These are phyloP conservation scores for Xylaria castorea DNA, from an alignment of 495 filamentous ascomycete genomes.

Conservation along the genomic window DNA sequence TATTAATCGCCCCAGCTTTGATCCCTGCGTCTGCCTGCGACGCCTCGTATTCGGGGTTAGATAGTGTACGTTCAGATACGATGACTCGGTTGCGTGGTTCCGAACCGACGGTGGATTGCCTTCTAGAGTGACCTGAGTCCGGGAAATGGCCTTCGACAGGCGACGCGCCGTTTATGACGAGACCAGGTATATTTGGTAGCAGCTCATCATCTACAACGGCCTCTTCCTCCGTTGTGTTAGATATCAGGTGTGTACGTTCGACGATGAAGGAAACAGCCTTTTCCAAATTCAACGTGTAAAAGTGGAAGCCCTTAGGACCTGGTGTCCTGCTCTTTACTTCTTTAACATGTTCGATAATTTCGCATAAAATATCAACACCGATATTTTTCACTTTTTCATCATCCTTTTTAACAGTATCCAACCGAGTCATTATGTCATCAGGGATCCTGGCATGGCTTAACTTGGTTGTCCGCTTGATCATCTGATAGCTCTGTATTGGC, in stretches of 20 bases:
- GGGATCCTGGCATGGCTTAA: slow-evolving; percentile 88
- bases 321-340: slow-evolving; percentile 59
- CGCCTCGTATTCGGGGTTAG: slow-evolving; percentile 68
- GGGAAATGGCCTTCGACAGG: slow-evolving; percentile 31
- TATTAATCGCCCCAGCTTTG: slow-evolving; percentile 64
- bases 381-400: slow-evolving; percentile 88
- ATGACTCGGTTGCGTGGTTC: slow-evolving; percentile 85
- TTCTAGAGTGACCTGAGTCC: slow-evolving; percentile 36
- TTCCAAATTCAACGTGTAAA: slow-evolving; percentile 96
- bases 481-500: slow-evolving; percentile 97
- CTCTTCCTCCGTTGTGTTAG: slow-evolving; percentile 54
- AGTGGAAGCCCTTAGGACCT: slow-evolving; percentile 83
- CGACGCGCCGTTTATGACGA: slow-evolving; percentile 47
- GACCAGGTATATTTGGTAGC: slow-evolving; percentile 46
- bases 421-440: slow-evolving; percentile 65
- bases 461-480: slow-evolving; percentile 93
- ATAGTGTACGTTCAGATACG: slow-evolving; percentile 63
- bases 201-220: slow-evolving; percentile 58
- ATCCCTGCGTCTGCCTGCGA: slow-evolving; percentile 69
- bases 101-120: slow-evolving; percentile 60
- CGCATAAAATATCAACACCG: slow-evolving; percentile 73
- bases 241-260: slow-evolving; percentile 84
- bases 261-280: slow-evolving; percentile 94
- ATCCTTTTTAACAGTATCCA: slow-evolving; percentile 84
- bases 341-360: slow-evolving; percentile 74